Percentiles rank a stretch among this genome's conserved stretches.
phyloP scores from a whole-genome alignment of 768 basidiomycete species.

The Dentipellis fragilis region DNA sequence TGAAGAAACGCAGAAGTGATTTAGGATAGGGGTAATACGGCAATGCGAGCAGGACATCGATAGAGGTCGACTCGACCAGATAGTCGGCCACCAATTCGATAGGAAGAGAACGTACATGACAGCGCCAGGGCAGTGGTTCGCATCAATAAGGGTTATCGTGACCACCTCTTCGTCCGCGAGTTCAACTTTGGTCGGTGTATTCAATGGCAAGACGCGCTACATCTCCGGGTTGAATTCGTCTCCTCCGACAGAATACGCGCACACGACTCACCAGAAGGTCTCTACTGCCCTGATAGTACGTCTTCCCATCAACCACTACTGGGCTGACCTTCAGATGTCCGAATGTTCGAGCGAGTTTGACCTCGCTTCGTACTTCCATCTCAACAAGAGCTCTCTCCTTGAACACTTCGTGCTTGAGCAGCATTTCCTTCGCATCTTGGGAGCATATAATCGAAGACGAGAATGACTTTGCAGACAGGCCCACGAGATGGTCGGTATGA shows the following conservation, averaged over 20 bases:
- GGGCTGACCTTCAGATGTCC: slow-evolving; percentile 57
- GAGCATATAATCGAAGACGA: slow-evolving; percentile 69
- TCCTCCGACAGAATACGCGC: too few species aligned
- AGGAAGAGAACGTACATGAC: slow-evolving; percentile 57
- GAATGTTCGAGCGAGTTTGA: slow-evolving; percentile 41
- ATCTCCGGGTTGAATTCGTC: background rate
- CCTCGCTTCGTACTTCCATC: slow-evolving; percentile 36
- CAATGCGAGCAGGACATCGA: background rate
- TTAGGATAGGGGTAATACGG: background rate
- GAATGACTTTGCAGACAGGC: slow-evolving; percentile 69
- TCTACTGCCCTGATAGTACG: slow-evolving; percentile 41
- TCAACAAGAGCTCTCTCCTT: slow-evolving; percentile 51
- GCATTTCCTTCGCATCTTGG: slow-evolving; percentile 75
- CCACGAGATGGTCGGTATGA: slow-evolving; percentile 79
- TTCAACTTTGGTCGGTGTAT: slow-evolving; percentile 54
- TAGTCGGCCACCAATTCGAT: background rate
- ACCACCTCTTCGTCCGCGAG: slow-evolving; percentile 49
- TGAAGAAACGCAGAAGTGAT: slow-evolving; percentile 19
- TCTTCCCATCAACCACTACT: slow-evolving; percentile 30
- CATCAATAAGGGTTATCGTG: slow-evolving; percentile 73
- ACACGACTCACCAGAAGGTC: slow-evolving; percentile 52
- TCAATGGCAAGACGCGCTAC: slow-evolving; percentile 48
- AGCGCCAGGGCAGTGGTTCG: slow-evolving; percentile 92
- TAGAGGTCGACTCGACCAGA: background rate
- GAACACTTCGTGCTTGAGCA: slow-evolving; percentile 67